Evolutionary conservation across 2,329 filamentous ascomycete genomes (phyloP).

Genomic region (Fusarium sp.): DNA sequence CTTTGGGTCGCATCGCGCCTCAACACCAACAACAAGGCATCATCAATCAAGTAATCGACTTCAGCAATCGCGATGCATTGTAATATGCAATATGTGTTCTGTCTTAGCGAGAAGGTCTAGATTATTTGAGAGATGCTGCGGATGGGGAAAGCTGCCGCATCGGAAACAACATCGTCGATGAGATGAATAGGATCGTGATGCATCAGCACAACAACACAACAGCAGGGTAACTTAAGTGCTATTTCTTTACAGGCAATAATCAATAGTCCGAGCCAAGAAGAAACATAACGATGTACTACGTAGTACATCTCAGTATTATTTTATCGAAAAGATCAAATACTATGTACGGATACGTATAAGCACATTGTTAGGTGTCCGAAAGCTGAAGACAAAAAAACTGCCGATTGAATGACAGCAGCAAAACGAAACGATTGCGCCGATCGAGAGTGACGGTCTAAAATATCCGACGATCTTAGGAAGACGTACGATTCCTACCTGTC

Average conservation of each 20-base stretch:
- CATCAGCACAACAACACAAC: constrained; percentile 5
- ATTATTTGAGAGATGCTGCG: not conserved
- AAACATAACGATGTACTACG: no score
- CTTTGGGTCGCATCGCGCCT: constrained; percentile 33
- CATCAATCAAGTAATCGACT: constrained; percentile 25
- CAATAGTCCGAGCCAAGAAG: constrained; percentile 4
- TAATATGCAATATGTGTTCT: constrained; percentile 2
- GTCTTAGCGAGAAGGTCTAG: constrained; percentile 2
- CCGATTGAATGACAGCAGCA: constrained; percentile 3
- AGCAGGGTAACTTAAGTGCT: constrained; percentile 11
- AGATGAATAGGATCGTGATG: not conserved
- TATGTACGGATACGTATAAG: no score
- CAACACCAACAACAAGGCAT: constrained; percentile 31
- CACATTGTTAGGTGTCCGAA: not conserved
- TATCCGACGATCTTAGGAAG: constrained; percentile 24
- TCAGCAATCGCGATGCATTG: constrained; percentile 27
- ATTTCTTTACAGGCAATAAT: constrained; percentile 6
- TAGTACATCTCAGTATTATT: not conserved
- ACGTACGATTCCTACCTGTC: not conserved
- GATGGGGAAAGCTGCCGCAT: not conserved
- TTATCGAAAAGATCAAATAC: not conserved
- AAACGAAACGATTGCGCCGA: constrained; percentile 22
- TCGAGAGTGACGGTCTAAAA: constrained; percentile 18
- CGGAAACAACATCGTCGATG: constrained; percentile 8
- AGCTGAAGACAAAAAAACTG: not conserved